Evolutionary conservation across 2,329 filamentous ascomycete genomes (phyloP).

Genomic region (Aspergillus proliferans): DNA sequence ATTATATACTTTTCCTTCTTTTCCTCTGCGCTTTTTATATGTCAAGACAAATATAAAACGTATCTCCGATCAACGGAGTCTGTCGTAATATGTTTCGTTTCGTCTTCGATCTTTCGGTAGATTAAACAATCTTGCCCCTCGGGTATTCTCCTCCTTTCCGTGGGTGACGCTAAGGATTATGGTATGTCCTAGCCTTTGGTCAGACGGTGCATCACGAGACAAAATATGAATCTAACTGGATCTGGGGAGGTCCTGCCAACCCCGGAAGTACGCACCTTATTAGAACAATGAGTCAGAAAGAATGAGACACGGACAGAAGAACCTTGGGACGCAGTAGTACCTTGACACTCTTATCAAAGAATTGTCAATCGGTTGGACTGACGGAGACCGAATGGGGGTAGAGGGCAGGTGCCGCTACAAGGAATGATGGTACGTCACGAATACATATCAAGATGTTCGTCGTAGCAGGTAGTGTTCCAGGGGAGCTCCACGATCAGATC

Average conservation of each 20-base stretch:
- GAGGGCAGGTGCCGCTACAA: slow-evolving; percentile 17
- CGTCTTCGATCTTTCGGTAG: background rate
- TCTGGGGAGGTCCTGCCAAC: background rate
- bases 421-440: slow-evolving; percentile 22
- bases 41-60: background rate
- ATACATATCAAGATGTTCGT: slow-evolving; percentile 15
- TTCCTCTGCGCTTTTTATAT: slow-evolving; percentile 4
- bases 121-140: background rate
- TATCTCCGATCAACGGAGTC: background rate
- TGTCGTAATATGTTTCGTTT: background rate
- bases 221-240: background rate
- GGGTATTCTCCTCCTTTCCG: background rate
- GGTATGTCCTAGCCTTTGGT: slow-evolving; percentile 2
- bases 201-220: background rate
- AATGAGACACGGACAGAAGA: slow-evolving; percentile 9
- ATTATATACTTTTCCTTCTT: background rate
- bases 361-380: slow-evolving; percentile 1
- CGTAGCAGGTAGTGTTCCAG: slow-evolving; percentile 3
- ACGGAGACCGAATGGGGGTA: slow-evolving; percentile 4
- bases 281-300: slow-evolving; percentile 1
- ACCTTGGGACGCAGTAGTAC: background rate
- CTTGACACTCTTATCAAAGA: background rate
- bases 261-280: background rate
- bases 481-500: slow-evolving; percentile 5
- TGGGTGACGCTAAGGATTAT: background rate